Evolutionary conservation across 2,329 filamentous ascomycete genomes (phyloP).

Genomic region (Endothia cerciana): DNA sequence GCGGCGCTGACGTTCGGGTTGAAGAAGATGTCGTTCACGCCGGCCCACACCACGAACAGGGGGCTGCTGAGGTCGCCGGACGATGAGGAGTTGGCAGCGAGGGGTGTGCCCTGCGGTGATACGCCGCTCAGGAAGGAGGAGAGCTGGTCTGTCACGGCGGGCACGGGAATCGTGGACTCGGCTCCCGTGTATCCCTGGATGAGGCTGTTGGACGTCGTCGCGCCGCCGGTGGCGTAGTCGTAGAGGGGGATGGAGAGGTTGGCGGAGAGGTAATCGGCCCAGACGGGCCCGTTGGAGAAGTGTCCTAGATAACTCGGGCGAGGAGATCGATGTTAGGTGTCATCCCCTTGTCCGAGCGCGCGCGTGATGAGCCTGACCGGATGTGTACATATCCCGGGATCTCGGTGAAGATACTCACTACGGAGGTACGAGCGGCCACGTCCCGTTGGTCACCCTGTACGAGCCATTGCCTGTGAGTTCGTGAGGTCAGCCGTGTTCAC

Average conservation of each 20-base stretch:
- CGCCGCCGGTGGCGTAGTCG: constrained; percentile 11
- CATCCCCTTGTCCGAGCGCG: not conserved
- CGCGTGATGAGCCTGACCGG: not conserved
- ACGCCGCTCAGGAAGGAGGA: constrained; percentile 8
- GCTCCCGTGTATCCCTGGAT: constrained; percentile 24
- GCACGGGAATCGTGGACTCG: constrained; percentile 7
- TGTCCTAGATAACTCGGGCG: constrained; percentile 7
- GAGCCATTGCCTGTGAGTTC: constrained; percentile 9
- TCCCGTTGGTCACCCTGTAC: constrained; percentile 11
- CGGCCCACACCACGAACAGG: constrained; percentile 7
- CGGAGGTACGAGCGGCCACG: constrained; percentile 15
- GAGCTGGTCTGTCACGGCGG: constrained; percentile 10
- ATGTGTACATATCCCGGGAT: not conserved
- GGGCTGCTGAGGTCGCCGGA: constrained; percentile 1
- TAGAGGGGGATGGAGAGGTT: constrained; percentile 14
- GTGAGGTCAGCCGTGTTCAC: not conserved
- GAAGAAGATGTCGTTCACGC: constrained; percentile 19
- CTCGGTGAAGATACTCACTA: not conserved
- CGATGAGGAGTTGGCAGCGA: not conserved
- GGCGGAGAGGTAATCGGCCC: constrained; percentile 6
- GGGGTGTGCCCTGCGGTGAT: constrained; percentile 8
- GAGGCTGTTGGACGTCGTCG: constrained; percentile 19
- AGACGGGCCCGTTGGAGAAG: constrained; percentile 19
- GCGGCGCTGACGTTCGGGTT: constrained; percentile 8
- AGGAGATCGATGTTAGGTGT: not conserved